A percentile compares a stretch with the other conserved stretches of the same genome.
phyloP scores from a whole-genome alignment of 495 filamentous ascomycete species.

The Trichoderma reesei region DNA sequence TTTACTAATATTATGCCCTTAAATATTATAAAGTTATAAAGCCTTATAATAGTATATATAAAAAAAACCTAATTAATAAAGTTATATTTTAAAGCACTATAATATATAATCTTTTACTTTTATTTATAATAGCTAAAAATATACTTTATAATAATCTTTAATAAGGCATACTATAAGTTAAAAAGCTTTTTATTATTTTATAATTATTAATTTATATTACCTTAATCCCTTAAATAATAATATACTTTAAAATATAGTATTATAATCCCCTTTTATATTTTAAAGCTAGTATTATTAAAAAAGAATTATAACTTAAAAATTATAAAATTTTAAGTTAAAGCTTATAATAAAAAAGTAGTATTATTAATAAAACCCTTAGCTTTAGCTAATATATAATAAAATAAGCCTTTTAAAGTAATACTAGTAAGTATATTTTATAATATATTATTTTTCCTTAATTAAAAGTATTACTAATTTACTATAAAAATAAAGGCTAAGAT shows the following conservation, averaged over 20 bases:
- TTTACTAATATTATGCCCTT: too few species aligned
- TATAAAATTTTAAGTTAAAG: background rate
- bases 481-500: background rate
- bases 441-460: background rate
- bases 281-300: conserved; percentile 10
- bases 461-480: background rate
- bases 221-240: conserved; percentile 3
- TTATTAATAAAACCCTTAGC: conserved; percentile 4
- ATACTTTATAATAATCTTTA: background rate
- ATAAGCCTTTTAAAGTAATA: conserved; percentile 8
- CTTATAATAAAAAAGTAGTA: background rate
- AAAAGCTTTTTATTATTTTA: background rate
- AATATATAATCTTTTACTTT: too few species aligned
- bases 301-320: background rate
- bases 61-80: too few species aligned
- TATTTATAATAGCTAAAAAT: background rate
- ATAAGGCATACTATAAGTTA: background rate
- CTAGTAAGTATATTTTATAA: conserved; percentile 9
- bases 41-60: too few species aligned
- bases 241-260: background rate
- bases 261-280: background rate
- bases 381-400: conserved; percentile 7
- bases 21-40: too few species aligned
- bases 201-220: background rate
- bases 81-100: too few species aligned